Evolutionary conservation across 2,329 filamentous ascomycete genomes (phyloP).

Genomic region (Aspergillus sp.): DNA sequence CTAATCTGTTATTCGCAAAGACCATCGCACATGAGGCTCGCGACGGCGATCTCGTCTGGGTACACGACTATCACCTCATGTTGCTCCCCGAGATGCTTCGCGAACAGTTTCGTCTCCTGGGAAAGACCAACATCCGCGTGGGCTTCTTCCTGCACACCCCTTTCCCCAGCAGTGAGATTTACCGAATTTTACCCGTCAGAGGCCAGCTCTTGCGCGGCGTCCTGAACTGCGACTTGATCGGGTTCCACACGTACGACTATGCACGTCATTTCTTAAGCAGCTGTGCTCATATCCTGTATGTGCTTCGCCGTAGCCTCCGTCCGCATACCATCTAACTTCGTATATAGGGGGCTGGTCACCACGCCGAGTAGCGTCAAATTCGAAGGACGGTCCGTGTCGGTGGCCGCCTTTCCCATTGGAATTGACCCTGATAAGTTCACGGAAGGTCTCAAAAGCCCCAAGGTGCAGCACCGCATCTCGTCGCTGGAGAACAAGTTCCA

Average conservation of each 20-base stretch:
- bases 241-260: slow-evolving; percentile 97
- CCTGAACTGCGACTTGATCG: slow-evolving; percentile 85
- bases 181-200: slow-evolving; percentile 85
- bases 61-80: slow-evolving; percentile 97
- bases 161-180: slow-evolving; percentile 92
- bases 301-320: slow-evolving; percentile 2
- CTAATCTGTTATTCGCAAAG: slow-evolving; percentile 85
- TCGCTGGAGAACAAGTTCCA: slow-evolving; percentile 83
- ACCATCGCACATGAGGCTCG: slow-evolving; percentile 79
- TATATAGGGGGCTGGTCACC: slow-evolving; percentile 51
- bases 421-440: slow-evolving; percentile 95
- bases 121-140: slow-evolving; percentile 86
- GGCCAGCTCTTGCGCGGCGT: slow-evolving; percentile 81
- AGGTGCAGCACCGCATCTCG: slow-evolving; percentile 80
- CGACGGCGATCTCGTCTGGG: slow-evolving; percentile 90
- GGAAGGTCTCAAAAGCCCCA: slow-evolving; percentile 75
- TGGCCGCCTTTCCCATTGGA: slow-evolving; percentile 91
- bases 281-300: slow-evolving; percentile 80
- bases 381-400: slow-evolving; percentile 77
- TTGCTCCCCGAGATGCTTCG: slow-evolving; percentile 88
- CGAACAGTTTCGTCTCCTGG: slow-evolving; percentile 68
- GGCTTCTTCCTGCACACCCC: slow-evolving; percentile 96
- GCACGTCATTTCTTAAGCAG: slow-evolving; percentile 90
- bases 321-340: slow-evolving; percentile 8
- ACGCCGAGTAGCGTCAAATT: slow-evolving; percentile 90